Conservation (phyloP, 2,329 filamentous ascomycete genomes). For the Colletotrichum tofieldiae region DNA sequence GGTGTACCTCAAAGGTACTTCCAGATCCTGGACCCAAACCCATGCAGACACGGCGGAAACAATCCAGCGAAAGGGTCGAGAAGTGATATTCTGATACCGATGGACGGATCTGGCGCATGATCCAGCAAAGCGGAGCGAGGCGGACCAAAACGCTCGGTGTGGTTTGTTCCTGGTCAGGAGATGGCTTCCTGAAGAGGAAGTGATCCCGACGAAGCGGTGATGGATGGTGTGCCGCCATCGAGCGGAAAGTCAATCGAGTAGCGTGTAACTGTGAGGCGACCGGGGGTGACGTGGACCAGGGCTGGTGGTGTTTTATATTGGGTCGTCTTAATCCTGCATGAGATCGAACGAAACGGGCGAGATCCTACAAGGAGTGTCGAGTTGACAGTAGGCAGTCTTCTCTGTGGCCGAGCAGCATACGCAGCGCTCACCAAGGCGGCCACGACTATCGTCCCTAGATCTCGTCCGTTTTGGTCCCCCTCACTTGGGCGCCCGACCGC, state of each 20-base stretch:
- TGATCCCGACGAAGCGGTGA: conserved; percentile 19
- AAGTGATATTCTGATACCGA: conserved; percentile 39
- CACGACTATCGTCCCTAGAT: neutral
- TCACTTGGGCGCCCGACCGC: neutral
- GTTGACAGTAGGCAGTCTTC: neutral
- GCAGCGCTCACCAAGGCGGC: conserved; percentile 15
- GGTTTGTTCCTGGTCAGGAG: conserved; percentile 25
- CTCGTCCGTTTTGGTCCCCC: neutral
- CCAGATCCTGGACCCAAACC: conserved; percentile 9
- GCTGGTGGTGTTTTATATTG: conserved; percentile 20
- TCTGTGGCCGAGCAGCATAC: neutral
- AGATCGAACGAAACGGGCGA: conserved; percentile 36
- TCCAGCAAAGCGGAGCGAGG: conserved; percentile 28
- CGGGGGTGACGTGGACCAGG: conserved; percentile 19
- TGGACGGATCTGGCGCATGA: conserved; percentile 36
- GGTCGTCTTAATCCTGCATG: conserved; percentile 33
- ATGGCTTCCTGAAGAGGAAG: conserved; percentile 27
- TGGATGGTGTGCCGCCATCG: conserved; percentile 19
- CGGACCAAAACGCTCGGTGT: neutral
- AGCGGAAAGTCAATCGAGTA: conserved; percentile 38
- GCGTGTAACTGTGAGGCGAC: conserved; percentile 6
- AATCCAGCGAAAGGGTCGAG: conserved; percentile 38
- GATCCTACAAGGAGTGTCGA: conserved; percentile 22
- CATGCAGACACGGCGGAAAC: conserved; percentile 36
- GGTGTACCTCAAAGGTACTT: conserved; percentile 21